Percentiles rank a stretch among this genome's conserved stretches.
These are phyloP conservation scores for Apostasia ramifera DNA, from an alignment of 106 monocot genomes.

Conservation along the genomic window DNA sequence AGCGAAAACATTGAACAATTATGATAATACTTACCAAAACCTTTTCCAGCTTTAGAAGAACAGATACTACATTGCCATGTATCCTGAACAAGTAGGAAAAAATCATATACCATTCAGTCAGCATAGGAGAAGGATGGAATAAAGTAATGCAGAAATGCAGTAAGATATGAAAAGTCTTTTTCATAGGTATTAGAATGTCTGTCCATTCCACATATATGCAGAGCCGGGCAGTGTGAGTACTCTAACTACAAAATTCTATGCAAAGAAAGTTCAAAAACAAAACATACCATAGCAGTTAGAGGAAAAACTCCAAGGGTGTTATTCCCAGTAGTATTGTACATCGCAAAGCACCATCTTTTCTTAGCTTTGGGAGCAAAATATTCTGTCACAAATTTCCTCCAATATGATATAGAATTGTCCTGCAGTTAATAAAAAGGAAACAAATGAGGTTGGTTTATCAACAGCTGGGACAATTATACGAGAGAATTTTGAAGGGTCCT, in stretches of 20 bases:
- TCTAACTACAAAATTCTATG: constrained; percentile 3
- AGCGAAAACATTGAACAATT: not conserved
- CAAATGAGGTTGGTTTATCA: not conserved
- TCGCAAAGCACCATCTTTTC: constrained; percentile 83
- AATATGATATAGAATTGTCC: constrained; percentile 83
- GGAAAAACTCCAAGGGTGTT: constrained; percentile 65
- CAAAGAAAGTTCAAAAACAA: not conserved
- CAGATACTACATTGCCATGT: constrained; percentile 54
- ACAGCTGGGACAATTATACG: not conserved
- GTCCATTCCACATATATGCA: too few relatives aligned
- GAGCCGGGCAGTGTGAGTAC: too few relatives aligned
- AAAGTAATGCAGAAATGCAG: not conserved
- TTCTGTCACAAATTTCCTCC: constrained; percentile 85
- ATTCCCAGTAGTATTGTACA: constrained; percentile 60
- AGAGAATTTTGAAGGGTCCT: not conserved
- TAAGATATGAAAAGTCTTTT: not conserved
- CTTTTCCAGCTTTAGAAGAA: constrained; percentile 53
- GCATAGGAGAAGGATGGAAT: not conserved
- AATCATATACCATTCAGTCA: not conserved
- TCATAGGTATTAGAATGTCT: not conserved
- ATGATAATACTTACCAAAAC: constrained; percentile 46
- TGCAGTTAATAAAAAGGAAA: constrained; percentile 13
- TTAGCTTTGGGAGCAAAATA: constrained; percentile 83
- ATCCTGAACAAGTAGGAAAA: constrained; percentile 23
- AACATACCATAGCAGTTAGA: constrained; percentile 63